Base-by-base conservation (phyloP, 108 stramenopile genomes). In the Parmales sp. region DNA sequence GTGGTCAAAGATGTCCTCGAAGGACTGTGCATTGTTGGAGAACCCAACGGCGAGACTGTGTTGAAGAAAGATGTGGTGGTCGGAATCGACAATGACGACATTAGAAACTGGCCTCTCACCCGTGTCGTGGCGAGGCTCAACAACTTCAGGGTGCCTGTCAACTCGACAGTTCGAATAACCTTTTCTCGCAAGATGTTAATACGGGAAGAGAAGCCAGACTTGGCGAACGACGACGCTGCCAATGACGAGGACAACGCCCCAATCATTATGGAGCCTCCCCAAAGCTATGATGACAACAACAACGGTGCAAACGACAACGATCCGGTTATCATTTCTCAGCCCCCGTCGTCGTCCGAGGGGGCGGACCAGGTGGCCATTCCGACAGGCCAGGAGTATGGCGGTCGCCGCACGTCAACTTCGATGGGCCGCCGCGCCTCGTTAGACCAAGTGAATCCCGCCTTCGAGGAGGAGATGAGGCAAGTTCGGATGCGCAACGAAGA, bases 101-200 rank as follows among this genome's bases (percentile, higher is more conserved):
- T 45, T 26, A 43, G 39, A 50, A 8, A 39, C 51, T 69, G 68
- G 68, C 38, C 68, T 11, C 2, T 69, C 38, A 63, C 44, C 38
- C 26, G 68, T 16, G 26, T 69, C 7, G 31, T 69, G 6, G 31
- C 31, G 48, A 45, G 68, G 36, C 25, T 69, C 39, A 45, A 69
- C 39, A 36, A 46, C 68, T 69, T 69, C 38, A 20, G 68, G 13
- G 68, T 69, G 3, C 68, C 68, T 13, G 39, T 51, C 39, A 39
- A 28, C 2, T 38, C 38, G 38, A 16, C 23, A 1, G 50, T 69
- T 2, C 5, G 8, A 7, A 18, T 69, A 2, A 51, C 49, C 7
- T 43, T 69, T 9, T 20, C 45, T 7, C 48, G 68, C 3, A 26
- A 22, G 38, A 50, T 69, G 16, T 43, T 43, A 43, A 20, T 19